Base-by-base conservation (phyloP, 1,284 basidiomycete genomes). In the Tylopilus sp. region DNA sequence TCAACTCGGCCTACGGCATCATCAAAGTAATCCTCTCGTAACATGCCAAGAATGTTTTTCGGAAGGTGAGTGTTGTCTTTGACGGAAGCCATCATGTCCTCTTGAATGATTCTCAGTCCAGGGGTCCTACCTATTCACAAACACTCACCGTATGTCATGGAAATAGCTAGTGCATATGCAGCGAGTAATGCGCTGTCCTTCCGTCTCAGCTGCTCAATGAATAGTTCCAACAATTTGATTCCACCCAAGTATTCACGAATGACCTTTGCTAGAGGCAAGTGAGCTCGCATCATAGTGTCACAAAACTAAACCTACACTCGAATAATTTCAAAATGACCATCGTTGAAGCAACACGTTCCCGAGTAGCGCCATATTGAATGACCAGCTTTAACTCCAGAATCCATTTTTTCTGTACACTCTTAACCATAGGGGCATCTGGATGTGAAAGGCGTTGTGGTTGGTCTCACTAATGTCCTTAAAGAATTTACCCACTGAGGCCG, bases 401-500 rank as follows among this genome's bases (percentile, higher is more conserved):
- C 22, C 66, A 62, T n/a, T 7, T 64, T 33, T 16, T 53, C 4
- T 74, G 66, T 6, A 1, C 8, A 0, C 15, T 7, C 2, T 0
- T 10, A 44, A 76, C 65, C 12, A 10, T 13, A 0, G 6, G 0
- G 3, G 62, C 60, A 6, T 52, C 75, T 77, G 16, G 41, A n/a
- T 52, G 55, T 22, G 13, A 49, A n/a, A 1, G 12, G 39, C 33
- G 7, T 59, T 33, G 54, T 4, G 5, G 29, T 57, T 15, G 4
- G 26, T 18, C 19, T 52, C 7, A 13, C 29, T n/a, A 36, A 26
- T 22, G 19, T 5, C 29, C 3, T 5, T 2, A 32, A 6, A n/a
- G 56, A 39, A 2, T 6, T 38, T 26, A 32, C 69, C 55, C 22
- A 76, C 75, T 64, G 1, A 76, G 57, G 8, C 69, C 72, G 24